Base-by-base conservation (phyloP, 805 yeast species). In the Pichia cephalocereana region DNA sequence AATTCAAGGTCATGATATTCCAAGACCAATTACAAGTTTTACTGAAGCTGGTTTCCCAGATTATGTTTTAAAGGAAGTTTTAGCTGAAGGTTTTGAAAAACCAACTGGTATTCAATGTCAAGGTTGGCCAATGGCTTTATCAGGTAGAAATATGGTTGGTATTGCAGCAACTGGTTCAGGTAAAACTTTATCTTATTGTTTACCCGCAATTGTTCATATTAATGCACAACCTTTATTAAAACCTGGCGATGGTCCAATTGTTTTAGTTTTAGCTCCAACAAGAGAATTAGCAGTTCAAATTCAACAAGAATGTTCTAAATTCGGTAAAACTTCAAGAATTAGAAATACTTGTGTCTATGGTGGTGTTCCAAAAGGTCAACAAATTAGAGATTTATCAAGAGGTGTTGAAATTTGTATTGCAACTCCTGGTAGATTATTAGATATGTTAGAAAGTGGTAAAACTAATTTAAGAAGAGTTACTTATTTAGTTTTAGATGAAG, bases 121-220 rank as follows among this genome's bases (percentile, higher is more conserved):
- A 75, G 99, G 99, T 75, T 93, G 99, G 99, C 99, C 99, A 55
- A 93, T 93, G 99, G 99, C 99, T 63, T 76, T 90, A 51, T 82
- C 91, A 60, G 99, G 99, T 75, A 87, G 98, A 74, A 98, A 93
- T 68, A 85, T 93, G 91, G 86, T 93, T 70, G 99, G 99, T 77
- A 84, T 93, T 68, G 98, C 99, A 49, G 85, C 96, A 58, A 93
- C 99, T 57, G 99, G 99, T 72, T 90, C 97, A 48, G 99, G 99
- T 77, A 93, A 93, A 77, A 93, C 99, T 54, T 76, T 93, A 61
- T 87, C 97, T 40, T 93, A 91, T 77, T 88, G 96, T 76, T 76
- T 93, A 64, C 99, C 99, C 56, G 85, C 93, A 56, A 93, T 93
- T 65, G 96, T 91, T 50, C 99, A 91, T 72, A 91, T 90, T 72